A percentile compares a stretch with the other conserved stretches of the same genome.
Conservation (phyloP, 768 basidiomycete species). For the Mycena venus region DNA sequence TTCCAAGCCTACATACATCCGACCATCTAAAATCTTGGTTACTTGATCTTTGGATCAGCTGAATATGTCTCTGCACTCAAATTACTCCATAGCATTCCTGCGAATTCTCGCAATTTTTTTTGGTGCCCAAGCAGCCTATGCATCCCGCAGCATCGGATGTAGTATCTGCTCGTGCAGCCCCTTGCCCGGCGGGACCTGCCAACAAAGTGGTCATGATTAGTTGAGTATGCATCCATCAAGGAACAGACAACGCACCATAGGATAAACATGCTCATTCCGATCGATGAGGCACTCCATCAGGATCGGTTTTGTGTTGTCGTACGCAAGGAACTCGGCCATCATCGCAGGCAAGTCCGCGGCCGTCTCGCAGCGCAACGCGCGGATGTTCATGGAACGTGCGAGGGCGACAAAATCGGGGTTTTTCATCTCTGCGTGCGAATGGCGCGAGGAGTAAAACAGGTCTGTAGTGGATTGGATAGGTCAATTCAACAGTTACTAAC, state of each 20-base stretch:
- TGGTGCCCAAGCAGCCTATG: conserved; percentile 1
- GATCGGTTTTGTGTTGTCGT: conserved; percentile 88
- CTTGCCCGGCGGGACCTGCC: conserved; percentile 89
- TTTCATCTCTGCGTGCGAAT: conserved; percentile 95
- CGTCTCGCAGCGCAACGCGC: conserved; percentile 83
- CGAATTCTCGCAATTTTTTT: no score
- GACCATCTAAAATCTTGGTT: no score
- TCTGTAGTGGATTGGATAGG: conserved; percentile 63
- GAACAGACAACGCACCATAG: conserved; percentile 72
- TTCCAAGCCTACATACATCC: no score
- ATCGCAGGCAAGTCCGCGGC: conserved; percentile 87
- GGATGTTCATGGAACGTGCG: conserved; percentile 91
- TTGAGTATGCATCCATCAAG: not conserved
- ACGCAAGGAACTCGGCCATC: conserved; percentile 99
- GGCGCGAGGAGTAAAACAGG: conserved; percentile 94
- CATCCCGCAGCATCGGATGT: conserved; percentile 64
- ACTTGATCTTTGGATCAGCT: no score
- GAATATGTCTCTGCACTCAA: no score
- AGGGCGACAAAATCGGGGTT: conserved; percentile 97
- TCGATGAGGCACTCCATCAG: conserved; percentile 93
- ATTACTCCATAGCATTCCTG: no score
- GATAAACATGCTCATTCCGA: conserved; percentile 89
- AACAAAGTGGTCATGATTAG: not conserved
- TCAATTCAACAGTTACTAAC: no score
- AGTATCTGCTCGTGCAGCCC: conserved; percentile 93